Evolutionary conservation across 2,329 filamentous ascomycete species (phyloP), one percentile per base, ranked within the genome.

Genomic region (Dactylellina sp.): DNA sequence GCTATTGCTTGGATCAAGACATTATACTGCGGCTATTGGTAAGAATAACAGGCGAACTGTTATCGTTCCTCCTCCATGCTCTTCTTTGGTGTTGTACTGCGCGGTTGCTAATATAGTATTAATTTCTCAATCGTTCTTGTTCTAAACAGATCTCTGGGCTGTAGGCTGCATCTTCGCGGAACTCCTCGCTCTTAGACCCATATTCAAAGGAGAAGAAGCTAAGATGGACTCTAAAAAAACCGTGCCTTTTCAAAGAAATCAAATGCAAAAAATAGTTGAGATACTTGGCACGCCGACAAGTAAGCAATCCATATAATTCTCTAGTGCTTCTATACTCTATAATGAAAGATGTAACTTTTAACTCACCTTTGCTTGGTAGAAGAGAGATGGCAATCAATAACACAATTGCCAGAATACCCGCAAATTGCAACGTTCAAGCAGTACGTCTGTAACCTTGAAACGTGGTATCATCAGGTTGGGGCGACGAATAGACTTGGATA

Each of bases 211-310:
- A 0, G 95, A 99, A 80, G 95, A 99, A 82, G 95, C 95, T 14
- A 99, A 99, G 83, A 97, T 98, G 91, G 95, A 99, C 81, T 91
- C 88, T 78, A 99, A 99, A 82, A 98, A 98, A 83, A 95, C 91
- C 0, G 93, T 98, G 0, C 95, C 95, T 0, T 99, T 99, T 78
- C 95, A 99, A 81, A 88, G 93, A 12, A 97, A 97, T 79, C 95
- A 99, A 83, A 98, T 99, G 94, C 92, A 95, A 80, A 97, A 97
- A 82, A 99, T 99, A 78, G 92, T 97, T 39, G 95, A 99, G 80
- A 93, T 99, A 75, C 89, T 99, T 84, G 95, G 95, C 28, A 83
- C 97, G 76, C 95, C 95, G 0, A 92, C 87, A 5, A 94, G 76
- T 77, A 74, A 60, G 76, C 59, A 7, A 3, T 16, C 7, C 35